Percentiles rank a stretch among this genome's conserved stretches.
Conservation (phyloP, 208 protist genomes). For the Naegleria lovaniensis region DNA sequence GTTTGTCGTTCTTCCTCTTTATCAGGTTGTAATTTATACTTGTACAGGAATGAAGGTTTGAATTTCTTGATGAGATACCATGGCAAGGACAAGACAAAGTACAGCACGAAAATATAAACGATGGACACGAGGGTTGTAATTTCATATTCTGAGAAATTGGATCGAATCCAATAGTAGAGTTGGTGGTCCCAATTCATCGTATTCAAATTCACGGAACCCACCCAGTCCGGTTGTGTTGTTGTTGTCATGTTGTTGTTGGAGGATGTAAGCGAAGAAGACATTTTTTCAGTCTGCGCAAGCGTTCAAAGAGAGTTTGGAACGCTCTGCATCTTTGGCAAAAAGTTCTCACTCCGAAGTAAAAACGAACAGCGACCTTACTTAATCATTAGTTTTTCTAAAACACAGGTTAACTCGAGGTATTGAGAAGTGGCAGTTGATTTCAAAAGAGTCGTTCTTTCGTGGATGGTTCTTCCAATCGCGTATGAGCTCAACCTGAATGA, state of each 20-base stretch:
- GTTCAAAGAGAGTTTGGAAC: too few species aligned
- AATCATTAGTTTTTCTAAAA: too few species aligned
- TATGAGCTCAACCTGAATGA: too few species aligned
- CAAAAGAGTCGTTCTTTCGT: too few species aligned
- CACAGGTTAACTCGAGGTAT: too few species aligned
- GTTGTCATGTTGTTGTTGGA: neutral
- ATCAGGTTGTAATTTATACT: constrained; percentile 33
- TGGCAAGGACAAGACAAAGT: constrained; percentile 33
- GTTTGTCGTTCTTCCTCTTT: constrained; percentile 12
- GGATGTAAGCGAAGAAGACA: too few species aligned
- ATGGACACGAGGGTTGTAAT: neutral
- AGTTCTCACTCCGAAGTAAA: too few species aligned
- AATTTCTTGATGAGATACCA: constrained; percentile 33
- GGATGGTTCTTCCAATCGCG: too few species aligned
- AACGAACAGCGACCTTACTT: too few species aligned
- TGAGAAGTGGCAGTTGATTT: too few species aligned
- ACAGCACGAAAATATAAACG: constrained; percentile 24
- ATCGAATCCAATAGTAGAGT: neutral
- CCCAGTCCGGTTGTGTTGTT: neutral
- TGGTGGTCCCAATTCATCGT: neutral
- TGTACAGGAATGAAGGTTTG: neutral
- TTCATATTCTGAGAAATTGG: constrained; percentile 5
- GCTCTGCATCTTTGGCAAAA: too few species aligned
- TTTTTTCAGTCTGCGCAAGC: too few species aligned
- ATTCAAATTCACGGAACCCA: neutral